Evolutionary conservation across 305 asterid genomes (phyloP).

Genomic region (Solanum chacoense): DNA sequence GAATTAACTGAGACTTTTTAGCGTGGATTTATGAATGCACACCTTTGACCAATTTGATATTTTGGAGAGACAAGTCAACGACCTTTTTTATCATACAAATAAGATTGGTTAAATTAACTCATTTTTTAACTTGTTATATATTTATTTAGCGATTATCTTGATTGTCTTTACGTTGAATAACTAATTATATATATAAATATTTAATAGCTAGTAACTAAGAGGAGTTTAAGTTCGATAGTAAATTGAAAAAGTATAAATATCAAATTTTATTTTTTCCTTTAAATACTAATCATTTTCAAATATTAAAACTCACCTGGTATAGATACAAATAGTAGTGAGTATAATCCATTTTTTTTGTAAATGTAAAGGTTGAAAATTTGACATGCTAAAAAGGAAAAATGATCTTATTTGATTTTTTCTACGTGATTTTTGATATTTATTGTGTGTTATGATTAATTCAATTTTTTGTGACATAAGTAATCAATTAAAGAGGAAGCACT

Average conservation of each 20-base stretch:
- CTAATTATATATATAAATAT: no score
- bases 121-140: neutral
- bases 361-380: neutral
- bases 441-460: neutral
- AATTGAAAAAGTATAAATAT: no score
- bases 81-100: neutral
- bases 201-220: no score
- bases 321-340: neutral
- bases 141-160: neutral
- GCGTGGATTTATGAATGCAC: neutral
- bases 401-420: neutral
- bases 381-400: neutral
- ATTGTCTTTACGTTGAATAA: neutral
- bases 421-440: neutral
- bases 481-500: no score
- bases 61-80: neutral
- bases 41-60: neutral
- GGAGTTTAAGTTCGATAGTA: no score
- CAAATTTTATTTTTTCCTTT: no score
- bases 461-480: no score
- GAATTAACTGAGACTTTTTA: no score
- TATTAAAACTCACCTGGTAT: neutral
- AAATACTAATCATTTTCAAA: neutral
- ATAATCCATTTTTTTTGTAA: neutral
- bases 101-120: neutral